These are phyloP conservation scores for Chlorella vulgaris DNA, from an alignment of 139 green algal genomes.

Conservation along the genomic window DNA sequence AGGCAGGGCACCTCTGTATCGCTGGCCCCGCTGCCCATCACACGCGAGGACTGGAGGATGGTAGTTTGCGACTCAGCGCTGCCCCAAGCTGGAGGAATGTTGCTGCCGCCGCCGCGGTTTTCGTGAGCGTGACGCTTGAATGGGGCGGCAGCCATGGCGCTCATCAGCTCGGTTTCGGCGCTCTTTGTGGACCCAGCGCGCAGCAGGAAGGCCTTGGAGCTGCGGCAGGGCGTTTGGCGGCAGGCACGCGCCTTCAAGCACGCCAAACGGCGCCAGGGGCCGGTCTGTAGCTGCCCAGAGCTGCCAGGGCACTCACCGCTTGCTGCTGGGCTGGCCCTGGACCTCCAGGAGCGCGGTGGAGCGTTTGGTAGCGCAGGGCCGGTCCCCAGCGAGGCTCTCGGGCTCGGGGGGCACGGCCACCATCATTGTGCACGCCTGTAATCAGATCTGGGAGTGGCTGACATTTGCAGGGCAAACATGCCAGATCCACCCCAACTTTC, in stretches of 20 bases:
- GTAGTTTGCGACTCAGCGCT: background rate
- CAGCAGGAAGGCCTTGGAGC: background rate
- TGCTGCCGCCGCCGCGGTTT: background rate
- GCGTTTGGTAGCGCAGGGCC: background rate
- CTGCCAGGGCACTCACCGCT: background rate
- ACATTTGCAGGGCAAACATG: too few relatives aligned
- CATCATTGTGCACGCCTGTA: too few relatives aligned
- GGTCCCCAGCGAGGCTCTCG: background rate
- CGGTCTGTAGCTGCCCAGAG: too few relatives aligned
- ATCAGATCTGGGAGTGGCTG: too few relatives aligned
- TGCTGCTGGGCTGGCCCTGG: background rate
- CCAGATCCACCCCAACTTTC: too few relatives aligned
- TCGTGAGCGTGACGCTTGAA: too few relatives aligned
- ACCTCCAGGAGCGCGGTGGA: background rate
- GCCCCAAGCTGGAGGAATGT: background rate
- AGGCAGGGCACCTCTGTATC: background rate
- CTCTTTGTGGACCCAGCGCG: background rate
- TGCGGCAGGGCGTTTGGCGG: background rate
- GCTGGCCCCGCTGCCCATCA: background rate
- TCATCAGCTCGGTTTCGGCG: too few relatives aligned
- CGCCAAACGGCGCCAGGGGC: too few relatives aligned
- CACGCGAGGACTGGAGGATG: background rate
- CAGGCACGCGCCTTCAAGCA: too few relatives aligned
- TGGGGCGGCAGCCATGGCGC: too few relatives aligned
- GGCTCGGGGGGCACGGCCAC: background rate